Base-by-base conservation (phyloP, 1,139 yeast genomes). In the Kodamaea plutei region DNA sequence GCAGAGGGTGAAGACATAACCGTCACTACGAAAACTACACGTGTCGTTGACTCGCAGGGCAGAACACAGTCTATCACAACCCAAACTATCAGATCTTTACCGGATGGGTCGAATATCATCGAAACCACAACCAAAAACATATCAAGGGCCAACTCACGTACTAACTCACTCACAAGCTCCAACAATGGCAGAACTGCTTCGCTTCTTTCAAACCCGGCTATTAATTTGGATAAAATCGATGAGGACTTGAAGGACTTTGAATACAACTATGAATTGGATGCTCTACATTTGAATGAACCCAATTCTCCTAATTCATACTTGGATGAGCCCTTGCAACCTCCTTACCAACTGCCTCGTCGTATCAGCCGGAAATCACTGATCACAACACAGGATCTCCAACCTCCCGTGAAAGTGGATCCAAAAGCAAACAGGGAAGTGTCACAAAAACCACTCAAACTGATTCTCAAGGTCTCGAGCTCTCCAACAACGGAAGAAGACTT, bases 171-270 rank as follows among this genome's bases (percentile, higher is more conserved):
- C 33, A 40, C 52, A 15, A 61, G 54, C 35, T 57, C 69, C 12
- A 46, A 44, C 15, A 42, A 52, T 15, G 37, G 38, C 5, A 36
- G 38, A 10, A 31, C 26, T 20, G 41, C 41, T 18, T 50, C 45
- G 21, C 54, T 62, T n/a, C 28, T 55, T 12, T 35, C 53, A 12
- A 43, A 50, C 23, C 18, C 32, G 7, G 40, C 34, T 8, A 36
- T 32, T 35, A 66, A 60, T 36, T 50, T 68, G 30, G 47, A 51
- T 20, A 66, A 65, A 43, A 68, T 68, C 23, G 73, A 68, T 15
- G 74, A 68, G 40, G 70, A 65, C 31, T 53, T 68, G 30, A 65
- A 56, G 24, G 71, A 62, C 36, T 68, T 68, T 37, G 74, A 68
- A 25, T 68, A 65, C 36, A 61, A 61, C 35, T 67, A 66, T 34